Base-by-base conservation (phyloP, 2,329 filamentous ascomycete genomes). In the Colletotrichum limetticola region DNA sequence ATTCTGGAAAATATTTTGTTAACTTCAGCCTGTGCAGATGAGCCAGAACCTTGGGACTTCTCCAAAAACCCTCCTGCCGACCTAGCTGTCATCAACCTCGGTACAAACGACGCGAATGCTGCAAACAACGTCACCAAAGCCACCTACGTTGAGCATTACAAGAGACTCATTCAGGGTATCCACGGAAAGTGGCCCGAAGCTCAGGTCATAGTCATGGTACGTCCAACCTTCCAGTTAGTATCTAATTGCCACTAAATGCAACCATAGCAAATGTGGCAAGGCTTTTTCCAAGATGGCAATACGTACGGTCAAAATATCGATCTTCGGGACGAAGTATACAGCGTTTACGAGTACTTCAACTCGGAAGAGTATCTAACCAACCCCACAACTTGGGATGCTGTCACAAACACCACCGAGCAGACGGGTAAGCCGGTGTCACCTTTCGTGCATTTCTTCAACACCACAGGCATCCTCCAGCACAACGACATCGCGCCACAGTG, bases 361-460 rank as follows among this genome's bases (percentile, higher is more conserved):
- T 83, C 82, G n/a, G 76, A 79, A 3, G 76, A 78, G 19, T 87
- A 86, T 74, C 80, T 87, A 24, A 76, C 76, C 5, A 81, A 82
- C 30, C 83, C 84, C 0, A 74, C 78, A 9, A 78, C 82, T 11
- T 86, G 83, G 78, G 81, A 86, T 69, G 83, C 79, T 12, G 78
- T 80, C 32, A 84, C 79, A 22, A 83, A 85, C 65, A 81, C 77
- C 26, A 84, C 79, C 1, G 80, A 77, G 28, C 77, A 69, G 2
- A 79, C 80, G 1, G 75, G 81, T 66, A 78, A 71, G 26, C 77
- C 78, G 14, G 77, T 77, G 49, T 76, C 85, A 69, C 84, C 85
- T 0, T 91, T 90, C 66, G 87, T 91, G 35, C 86, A 90, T 76
- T 90, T 90, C 75, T 91, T 92, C 81, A 89, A 91, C 76, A 91